A percentile compares a stretch with the other conserved stretches of the same genome.
These are phyloP conservation scores for Penicillium rolfsii DNA, from an alignment of 2,329 filamentous ascomycete species.

Conservation along the genomic window DNA sequence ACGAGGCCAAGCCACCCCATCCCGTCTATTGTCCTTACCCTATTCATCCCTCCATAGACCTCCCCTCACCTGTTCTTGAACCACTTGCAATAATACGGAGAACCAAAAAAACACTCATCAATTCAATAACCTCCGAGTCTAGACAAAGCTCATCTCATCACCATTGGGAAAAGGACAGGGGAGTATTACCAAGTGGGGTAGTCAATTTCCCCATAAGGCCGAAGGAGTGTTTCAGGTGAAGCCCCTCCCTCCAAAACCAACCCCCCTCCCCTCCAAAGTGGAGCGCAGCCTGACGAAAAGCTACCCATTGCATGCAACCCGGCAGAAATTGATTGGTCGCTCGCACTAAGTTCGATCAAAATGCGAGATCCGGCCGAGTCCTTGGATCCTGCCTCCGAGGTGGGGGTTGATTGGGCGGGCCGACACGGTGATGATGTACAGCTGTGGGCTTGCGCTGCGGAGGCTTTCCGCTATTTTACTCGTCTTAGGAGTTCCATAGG, in stretches of 20 bases:
- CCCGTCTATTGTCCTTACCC: neutral
- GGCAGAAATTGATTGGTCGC: constrained; percentile 12
- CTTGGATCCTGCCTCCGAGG: neutral
- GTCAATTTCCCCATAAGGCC: constrained; percentile 21
- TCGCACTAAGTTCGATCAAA: constrained; percentile 13
- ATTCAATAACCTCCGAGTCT: neutral
- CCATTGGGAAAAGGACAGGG: neutral
- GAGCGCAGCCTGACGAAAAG: constrained; percentile 20
- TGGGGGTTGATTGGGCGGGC: neutral
- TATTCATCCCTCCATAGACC: neutral
- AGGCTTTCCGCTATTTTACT: neutral
- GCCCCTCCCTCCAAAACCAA: neutral
- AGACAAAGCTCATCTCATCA: neutral
- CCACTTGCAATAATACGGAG: neutral
- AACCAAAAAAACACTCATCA: neutral
- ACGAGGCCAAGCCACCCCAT: neutral
- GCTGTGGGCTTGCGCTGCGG: constrained; percentile 1
- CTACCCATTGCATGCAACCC: neutral
- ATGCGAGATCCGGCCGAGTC: constrained; percentile 25
- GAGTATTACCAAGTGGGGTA: neutral
- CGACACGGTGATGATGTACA: constrained; percentile 1
- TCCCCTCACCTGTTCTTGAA: neutral
- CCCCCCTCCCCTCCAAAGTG: constrained; percentile 6
- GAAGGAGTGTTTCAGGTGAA: constrained; percentile 25
- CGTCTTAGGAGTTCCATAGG: neutral